Evolutionary conservation across 495 filamentous ascomycete species (phyloP), one percentile per base, ranked within the genome.

Genomic region (Neurospora sp.): DNA sequence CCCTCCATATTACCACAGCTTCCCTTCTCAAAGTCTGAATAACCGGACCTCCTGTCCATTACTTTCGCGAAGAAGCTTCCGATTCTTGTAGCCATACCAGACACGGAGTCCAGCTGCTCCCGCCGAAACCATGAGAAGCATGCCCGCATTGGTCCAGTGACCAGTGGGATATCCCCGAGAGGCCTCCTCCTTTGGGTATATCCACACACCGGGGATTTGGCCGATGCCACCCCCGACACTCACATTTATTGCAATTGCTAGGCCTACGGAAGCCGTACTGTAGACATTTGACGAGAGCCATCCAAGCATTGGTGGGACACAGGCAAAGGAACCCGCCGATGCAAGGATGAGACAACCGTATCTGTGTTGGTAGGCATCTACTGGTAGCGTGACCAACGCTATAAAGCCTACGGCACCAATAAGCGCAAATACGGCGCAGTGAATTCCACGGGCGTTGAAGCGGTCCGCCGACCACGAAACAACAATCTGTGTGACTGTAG

Each of bases 151-250:
- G 10, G 81, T 82, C 84, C 84, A 88, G 71, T 86, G 90, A 1
- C 90, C 91, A 0, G 91, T 93, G 4, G 91, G 90, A 81, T 90
- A 93, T 0, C 91, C 91, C 5, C 66, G 78, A 41, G 81, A 79
- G 16, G 82, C 86, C 77, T 93, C 90, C 54, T 89, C 81, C 0
- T 84, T 81, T 75, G 90, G 90, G 79, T 92, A 93, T 54, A 92
- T 92, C 88, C 90, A 93, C 7, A 92, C 90, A 0, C 90, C 90
- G 0, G 88, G 88, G 35, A 92, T 92, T 78, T 92, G 90, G 5
- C 90, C 91, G 0, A 89, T 87, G 0, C 88, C 89, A 14, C 80
- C 83, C 0, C 90, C 91, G 41, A 91, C 83, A 0, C 86, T 87
- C 18, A 92, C 87, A 73, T 92, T 92, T 48, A 93, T 76, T 4